Percentiles rank a stretch among this genome's conserved stretches.
These are phyloP conservation scores for Astragalus glycyphyllos DNA, from an alignment of 306 rosid genomes.

Conservation along the genomic window DNA sequence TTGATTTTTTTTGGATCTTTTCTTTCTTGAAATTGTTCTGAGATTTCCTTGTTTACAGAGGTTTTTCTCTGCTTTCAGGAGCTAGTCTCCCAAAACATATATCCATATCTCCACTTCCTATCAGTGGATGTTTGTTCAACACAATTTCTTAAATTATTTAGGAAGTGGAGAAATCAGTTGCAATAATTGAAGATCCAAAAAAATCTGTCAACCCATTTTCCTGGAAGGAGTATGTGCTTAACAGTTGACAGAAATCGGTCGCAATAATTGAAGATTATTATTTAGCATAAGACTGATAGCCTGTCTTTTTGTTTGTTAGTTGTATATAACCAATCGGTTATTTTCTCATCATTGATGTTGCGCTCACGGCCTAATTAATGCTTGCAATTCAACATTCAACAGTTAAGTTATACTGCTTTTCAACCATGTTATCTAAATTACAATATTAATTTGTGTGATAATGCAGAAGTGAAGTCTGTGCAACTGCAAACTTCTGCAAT, in stretches of 20 bases:
- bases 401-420: conserved; percentile 23
- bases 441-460: conserved; percentile 29
- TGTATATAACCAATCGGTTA: conserved; percentile 3
- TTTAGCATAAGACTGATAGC: conserved; percentile 3
- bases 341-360: conserved; percentile 28
- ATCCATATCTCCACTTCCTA: neutral
- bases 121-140: neutral
- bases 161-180: too few species aligned
- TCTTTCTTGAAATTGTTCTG: conserved; percentile 12
- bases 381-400: conserved; percentile 32
- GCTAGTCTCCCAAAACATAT: conserved; percentile 18
- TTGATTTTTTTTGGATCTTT: neutral
- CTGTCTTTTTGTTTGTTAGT: conserved; percentile 1
- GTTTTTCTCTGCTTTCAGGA: conserved; percentile 2
- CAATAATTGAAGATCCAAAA: too few species aligned
- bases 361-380: conserved; percentile 17
- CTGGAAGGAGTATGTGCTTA: conserved; percentile 22
- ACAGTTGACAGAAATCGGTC: neutral
- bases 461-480: conserved; percentile 76
- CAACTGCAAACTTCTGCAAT: conserved; percentile 62
- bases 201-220: too few species aligned
- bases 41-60: conserved; percentile 1
- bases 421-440: conserved; percentile 30
- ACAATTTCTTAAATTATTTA: too few species aligned
- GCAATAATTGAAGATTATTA: neutral